Evolutionary conservation across 2,329 filamentous ascomycete genomes (phyloP), one percentile per base, ranked within the genome.

Genomic region (Alternaria sp.): DNA sequence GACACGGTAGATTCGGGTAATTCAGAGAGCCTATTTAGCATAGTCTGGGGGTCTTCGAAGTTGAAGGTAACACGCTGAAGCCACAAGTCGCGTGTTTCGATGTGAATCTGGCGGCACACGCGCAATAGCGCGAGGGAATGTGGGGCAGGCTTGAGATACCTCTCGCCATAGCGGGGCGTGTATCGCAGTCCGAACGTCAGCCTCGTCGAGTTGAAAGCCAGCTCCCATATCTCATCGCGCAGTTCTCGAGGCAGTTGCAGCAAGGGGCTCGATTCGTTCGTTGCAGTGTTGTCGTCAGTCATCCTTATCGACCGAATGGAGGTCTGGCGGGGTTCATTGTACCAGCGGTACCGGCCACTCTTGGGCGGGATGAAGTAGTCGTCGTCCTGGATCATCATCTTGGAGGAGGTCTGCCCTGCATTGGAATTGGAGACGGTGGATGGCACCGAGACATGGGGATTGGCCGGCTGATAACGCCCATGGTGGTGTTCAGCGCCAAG

Each of bases 131-230:
- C 61, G 17, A 63, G 45, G 6, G 61, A 58, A 54, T 63, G 51
- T 58, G 61, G 58, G 33, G 61, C 61, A 39, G 61, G 58, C 49
- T 44, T 58, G 26, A 63, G 56, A 33, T 58, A 61, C 36, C 58
- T 44, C 44, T 61, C 58, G 14, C 61, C 58, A 54, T 58, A 49
- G 48, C 61, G 54, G 48, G 61, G 39, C 36, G 58, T 58, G 44
- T 61, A 61, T 56, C 58, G 61, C 44, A 61, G 28, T 23, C 61
- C 61, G 31, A 58, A 63, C 1, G 61, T 58, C 34, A 63, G 58
- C 53, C 61, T 63, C 33, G 58, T 63, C 39, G 61, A 61, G 51
- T 58, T 63, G 58, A 63, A 63, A 23, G 55, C 51, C 45, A 58
- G 40, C 24, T 54, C 51, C 55, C 55, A 59, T 9, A 65, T 61